These are phyloP conservation scores for Pichia sp. DNA, from an alignment of 1,139 yeast genomes.

Conservation along the genomic window DNA sequence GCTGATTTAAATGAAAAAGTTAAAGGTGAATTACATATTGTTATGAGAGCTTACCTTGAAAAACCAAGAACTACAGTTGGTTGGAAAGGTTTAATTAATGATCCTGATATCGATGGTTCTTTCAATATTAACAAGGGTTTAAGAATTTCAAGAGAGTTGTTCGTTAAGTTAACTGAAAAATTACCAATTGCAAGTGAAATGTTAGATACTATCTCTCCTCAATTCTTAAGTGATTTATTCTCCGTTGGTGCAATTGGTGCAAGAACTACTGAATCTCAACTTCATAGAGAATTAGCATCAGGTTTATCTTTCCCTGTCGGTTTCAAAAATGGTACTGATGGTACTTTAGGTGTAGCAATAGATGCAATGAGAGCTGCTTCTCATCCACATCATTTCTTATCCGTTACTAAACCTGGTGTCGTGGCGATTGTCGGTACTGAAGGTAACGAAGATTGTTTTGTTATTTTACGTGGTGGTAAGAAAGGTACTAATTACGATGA, in stretches of 20 bases:
- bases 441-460: constrained; percentile 87
- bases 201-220: constrained; percentile 97
- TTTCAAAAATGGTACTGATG: constrained; percentile 98
- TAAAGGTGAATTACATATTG: constrained; percentile 70
- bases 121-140: constrained; percentile 94
- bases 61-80: constrained; percentile 99
- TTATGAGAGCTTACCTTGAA: constrained; percentile 97
- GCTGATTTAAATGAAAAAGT: constrained; percentile 54
- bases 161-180: constrained; percentile 70
- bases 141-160: constrained; percentile 80
- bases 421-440: constrained; percentile 94
- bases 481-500: constrained; percentile 85
- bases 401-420: constrained; percentile 90
- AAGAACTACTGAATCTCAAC: constrained; percentile 96
- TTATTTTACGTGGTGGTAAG: constrained; percentile 93
- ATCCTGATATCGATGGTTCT: constrained; percentile 92
- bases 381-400: constrained; percentile 88
- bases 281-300: constrained; percentile 94
- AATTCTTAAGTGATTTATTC: constrained; percentile 83
- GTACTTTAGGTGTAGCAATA: constrained; percentile 84
- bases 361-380: constrained; percentile 93
- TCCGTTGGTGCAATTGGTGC: constrained; percentile 99
- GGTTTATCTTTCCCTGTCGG: constrained; percentile 98
- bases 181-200: constrained; percentile 95
- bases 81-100: constrained; percentile 97